Conservation (phyloP, 225 moss, liverwort and hornwort species). For the Marchantia polymorpha region DNA sequence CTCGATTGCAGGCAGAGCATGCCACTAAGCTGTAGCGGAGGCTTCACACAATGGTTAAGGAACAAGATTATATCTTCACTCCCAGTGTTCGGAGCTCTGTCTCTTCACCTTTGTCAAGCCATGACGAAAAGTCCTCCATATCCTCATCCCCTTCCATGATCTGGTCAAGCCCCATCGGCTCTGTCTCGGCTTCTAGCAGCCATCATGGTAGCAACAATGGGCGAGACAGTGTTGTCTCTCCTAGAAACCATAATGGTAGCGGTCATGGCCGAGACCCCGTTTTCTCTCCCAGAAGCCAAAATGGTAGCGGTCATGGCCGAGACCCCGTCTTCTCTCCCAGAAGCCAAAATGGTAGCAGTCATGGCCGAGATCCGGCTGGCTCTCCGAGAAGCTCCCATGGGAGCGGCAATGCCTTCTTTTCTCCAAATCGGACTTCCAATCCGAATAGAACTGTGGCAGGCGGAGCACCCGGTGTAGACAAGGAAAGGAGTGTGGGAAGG, state of each 20-base stretch:
- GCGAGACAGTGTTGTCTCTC: neutral
- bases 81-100: slow-evolving; percentile 7
- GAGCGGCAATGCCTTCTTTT: neutral
- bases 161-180: slow-evolving; percentile 17
- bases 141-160: slow-evolving; percentile 29
- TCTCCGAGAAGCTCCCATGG: neutral
- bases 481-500: slow-evolving; percentile 4
- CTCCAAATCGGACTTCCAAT: neutral
- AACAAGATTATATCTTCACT: slow-evolving; percentile 10
- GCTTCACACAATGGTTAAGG: slow-evolving; percentile 11
- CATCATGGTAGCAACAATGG: slow-evolving; percentile 11
- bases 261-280: neutral
- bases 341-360: neutral
- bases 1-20: slow-evolving; percentile 2
- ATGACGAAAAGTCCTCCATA: slow-evolving; percentile 19
- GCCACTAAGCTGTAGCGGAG: neutral
- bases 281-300: neutral
- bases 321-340: neutral
- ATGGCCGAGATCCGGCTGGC: neutral
- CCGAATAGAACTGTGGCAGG: neutral
- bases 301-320: slow-evolving; percentile 7
- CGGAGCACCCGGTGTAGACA: neutral
- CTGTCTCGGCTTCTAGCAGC: slow-evolving; percentile 4
- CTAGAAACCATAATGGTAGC: neutral
- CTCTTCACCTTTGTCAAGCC: slow-evolving; percentile 32